A percentile compares a stretch with the other conserved stretches of the same genome.
These are phyloP conservation scores for Colletotrichum sojae DNA, from an alignment of 2,329 filamentous ascomycete species.

Conservation along the genomic window DNA sequence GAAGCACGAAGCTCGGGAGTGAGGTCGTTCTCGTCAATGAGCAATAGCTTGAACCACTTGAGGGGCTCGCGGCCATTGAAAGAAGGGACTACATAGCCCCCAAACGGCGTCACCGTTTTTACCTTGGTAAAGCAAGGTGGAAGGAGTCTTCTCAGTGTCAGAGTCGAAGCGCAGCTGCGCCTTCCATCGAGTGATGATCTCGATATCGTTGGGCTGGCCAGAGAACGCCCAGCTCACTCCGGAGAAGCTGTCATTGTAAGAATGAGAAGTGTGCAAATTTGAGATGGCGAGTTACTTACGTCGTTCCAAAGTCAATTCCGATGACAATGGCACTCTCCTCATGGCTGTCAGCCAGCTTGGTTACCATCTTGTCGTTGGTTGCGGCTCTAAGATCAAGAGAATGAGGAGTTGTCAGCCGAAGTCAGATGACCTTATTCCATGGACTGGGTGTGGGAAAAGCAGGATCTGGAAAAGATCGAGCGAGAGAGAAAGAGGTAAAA, in stretches of 20 bases:
- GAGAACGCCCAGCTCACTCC: conserved; percentile 57
- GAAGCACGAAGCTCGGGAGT: conserved; percentile 43
- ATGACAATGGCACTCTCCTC: conserved; percentile 47
- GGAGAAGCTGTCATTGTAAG: conserved; percentile 49
- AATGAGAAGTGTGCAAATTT: not conserved
- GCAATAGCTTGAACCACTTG: conserved; percentile 59
- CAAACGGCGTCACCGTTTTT: conserved; percentile 39
- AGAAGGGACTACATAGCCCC: conserved; percentile 51
- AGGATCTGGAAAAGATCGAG: too few species aligned
- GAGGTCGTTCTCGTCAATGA: conserved; percentile 52
- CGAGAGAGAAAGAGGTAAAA: too few species aligned
- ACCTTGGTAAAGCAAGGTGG: conserved; percentile 43
- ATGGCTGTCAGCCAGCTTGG: not conserved
- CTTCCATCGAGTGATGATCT: conserved; percentile 51
- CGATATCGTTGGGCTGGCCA: conserved; percentile 44
- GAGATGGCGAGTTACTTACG: conserved; percentile 46
- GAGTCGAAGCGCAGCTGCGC: conserved; percentile 42
- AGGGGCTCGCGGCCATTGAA: conserved; percentile 42
- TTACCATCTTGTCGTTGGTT: not conserved
- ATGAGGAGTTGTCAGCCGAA: not conserved
- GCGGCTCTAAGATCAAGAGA: not conserved
- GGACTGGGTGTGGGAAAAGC: too few species aligned
- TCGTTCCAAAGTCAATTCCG: conserved; percentile 64
- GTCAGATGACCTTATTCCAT: not conserved
- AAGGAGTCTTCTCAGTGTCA: conserved; percentile 52